Evolutionary conservation across 2,329 filamentous ascomycete genomes (phyloP).

Genomic region (Colletotrichum plurivorum): DNA sequence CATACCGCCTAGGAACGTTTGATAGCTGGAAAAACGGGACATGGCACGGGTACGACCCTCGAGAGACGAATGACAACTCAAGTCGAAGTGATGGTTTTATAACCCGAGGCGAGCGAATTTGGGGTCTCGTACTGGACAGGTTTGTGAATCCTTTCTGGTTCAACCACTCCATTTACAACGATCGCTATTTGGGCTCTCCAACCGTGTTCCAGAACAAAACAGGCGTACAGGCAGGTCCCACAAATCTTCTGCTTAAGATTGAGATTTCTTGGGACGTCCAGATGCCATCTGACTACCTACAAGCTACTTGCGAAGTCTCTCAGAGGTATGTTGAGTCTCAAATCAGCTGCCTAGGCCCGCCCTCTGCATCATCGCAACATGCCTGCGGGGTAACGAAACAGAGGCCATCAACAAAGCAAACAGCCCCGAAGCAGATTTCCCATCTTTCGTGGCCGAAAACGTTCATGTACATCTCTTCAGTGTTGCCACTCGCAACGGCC

Average conservation of each 20-base stretch:
- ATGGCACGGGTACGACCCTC: not conserved
- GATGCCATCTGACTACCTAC: not conserved
- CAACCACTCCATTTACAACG: not conserved
- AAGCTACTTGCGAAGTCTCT: not conserved
- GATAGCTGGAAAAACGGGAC: not conserved
- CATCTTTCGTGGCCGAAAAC: not conserved
- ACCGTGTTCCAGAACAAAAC: not conserved
- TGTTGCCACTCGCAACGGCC: not conserved
- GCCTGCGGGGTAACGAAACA: not conserved
- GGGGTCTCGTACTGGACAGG: conserved; percentile 6
- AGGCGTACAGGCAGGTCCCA: not conserved
- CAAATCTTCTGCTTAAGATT: conserved; percentile 16
- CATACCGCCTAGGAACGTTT: not conserved
- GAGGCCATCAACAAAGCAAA: not conserved
- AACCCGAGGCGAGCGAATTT: not conserved
- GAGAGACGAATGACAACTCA: not conserved
- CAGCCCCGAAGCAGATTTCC: conserved; percentile 1
- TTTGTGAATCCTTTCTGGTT: not conserved
- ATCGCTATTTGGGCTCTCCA: not conserved
- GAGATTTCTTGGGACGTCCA: not conserved
- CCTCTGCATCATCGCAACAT: not conserved
- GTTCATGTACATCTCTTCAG: not conserved
- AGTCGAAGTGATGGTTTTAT: not conserved
- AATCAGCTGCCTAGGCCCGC: not conserved
- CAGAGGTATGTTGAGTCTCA: conserved; percentile 8